phyloP scores from a whole-genome alignment of 2,329 filamentous ascomycete genomes.

The Kalmusia sp. region DNA sequence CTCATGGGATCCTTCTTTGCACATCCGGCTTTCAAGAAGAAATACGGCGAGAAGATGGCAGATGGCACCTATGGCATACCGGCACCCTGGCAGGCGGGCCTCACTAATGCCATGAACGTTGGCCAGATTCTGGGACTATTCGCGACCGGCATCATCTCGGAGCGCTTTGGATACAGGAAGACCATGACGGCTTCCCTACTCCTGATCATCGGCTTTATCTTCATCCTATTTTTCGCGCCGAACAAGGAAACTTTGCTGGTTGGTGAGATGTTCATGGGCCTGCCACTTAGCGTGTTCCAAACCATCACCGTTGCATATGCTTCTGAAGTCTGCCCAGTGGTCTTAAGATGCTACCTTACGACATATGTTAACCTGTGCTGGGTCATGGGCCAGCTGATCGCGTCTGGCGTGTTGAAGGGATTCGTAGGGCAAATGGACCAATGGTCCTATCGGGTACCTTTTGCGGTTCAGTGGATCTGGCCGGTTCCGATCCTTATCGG shows the following conservation, averaged over 20 bases:
- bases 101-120: slow-evolving; percentile 54
- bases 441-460: slow-evolving; percentile 71
- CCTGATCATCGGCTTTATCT: slow-evolving; percentile 40
- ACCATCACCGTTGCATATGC: slow-evolving; percentile 57
- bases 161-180: slow-evolving; percentile 51
- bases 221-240: slow-evolving; percentile 45
- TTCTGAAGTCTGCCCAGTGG: slow-evolving; percentile 71
- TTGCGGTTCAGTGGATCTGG: slow-evolving; percentile 80
- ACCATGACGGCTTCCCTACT: slow-evolving; percentile 44
- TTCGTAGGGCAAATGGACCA: slow-evolving; percentile 70
- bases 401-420: slow-evolving; percentile 72
- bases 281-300: slow-evolving; percentile 57
- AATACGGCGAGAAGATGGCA: slow-evolving; percentile 48
- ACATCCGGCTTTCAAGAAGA: slow-evolving; percentile 53
- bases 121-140: slow-evolving; percentile 55
- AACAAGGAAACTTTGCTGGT: slow-evolving; percentile 64
- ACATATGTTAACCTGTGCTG: slow-evolving; percentile 82
- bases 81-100: slow-evolving; percentile 55
- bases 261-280: slow-evolving; percentile 60
- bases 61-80: slow-evolving; percentile 51
- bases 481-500: slow-evolving; percentile 71
- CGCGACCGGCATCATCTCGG: slow-evolving; percentile 53
- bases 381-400: slow-evolving; percentile 77
- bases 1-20: slow-evolving; percentile 79
- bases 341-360: slow-evolving; percentile 63